Conservation (phyloP, 495 filamentous ascomycete genomes). For the Corynascus novoguineensis region DNA sequence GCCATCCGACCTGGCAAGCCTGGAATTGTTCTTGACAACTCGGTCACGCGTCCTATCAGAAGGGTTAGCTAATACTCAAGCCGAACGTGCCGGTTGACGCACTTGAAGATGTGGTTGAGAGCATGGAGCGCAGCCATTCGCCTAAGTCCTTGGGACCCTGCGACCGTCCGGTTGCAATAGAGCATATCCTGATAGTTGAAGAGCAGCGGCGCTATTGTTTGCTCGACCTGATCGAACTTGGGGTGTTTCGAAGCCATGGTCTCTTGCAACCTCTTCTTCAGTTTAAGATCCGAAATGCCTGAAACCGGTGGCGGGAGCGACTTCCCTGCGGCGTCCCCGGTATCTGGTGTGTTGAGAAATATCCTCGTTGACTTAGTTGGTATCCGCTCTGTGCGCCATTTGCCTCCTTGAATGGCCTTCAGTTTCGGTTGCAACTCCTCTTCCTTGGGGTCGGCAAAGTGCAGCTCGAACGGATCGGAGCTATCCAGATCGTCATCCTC, state of each 20-base stretch:
- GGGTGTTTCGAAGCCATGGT: constrained; percentile 29
- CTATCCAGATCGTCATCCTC: constrained; percentile 49
- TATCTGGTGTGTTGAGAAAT: constrained; percentile 34
- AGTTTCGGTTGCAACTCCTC: constrained; percentile 46
- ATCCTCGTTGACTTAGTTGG: constrained; percentile 39
- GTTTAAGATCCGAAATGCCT: constrained; percentile 46
- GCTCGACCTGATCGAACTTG: constrained; percentile 48
- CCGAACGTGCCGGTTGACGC: constrained; percentile 11
- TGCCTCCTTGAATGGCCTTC: constrained; percentile 49
- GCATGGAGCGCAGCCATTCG: constrained; percentile 74
- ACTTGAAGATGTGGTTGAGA: constrained; percentile 87
- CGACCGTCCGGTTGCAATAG: constrained; percentile 62
- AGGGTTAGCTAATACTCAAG: background rate
- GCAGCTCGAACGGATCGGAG: constrained; percentile 71
- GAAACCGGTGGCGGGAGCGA: constrained; percentile 27
- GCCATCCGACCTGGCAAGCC: constrained; percentile 52
- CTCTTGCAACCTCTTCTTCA: constrained; percentile 52
- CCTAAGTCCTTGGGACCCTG: constrained; percentile 60
- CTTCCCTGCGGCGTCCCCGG: constrained; percentile 17
- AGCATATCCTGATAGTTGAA: constrained; percentile 80
- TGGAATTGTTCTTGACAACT: constrained; percentile 86
- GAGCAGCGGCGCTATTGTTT: constrained; percentile 50
- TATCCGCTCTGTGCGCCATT: constrained; percentile 53
- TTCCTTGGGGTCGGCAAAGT: constrained; percentile 64
- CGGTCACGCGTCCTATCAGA: constrained; percentile 71